A percentile compares a stretch with the other conserved stretches of the same genome.
phyloP scores from a whole-genome alignment of 257 asterid genomes.

The Verbascum thapsus region DNA sequence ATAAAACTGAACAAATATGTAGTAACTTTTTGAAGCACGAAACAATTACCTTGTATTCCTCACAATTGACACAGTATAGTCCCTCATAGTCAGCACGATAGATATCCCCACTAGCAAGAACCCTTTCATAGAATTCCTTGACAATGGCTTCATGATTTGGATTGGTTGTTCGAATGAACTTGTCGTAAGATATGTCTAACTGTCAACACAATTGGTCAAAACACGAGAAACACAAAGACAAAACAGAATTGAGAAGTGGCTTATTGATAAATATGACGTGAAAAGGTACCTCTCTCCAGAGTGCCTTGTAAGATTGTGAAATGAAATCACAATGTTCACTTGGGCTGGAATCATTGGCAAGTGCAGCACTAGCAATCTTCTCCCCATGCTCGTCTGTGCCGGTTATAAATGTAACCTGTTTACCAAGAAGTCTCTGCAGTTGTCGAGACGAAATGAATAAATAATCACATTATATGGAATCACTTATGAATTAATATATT shows the following conservation, averaged over 20 bases:
- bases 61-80: constrained; percentile 90
- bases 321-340: constrained; percentile 76
- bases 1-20: background rate
- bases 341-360: constrained; percentile 71
- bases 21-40: constrained; percentile 22
- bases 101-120: constrained; percentile 83
- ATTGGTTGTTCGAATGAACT: constrained; percentile 89
- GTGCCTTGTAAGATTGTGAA: constrained; percentile 73
- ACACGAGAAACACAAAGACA: constrained; percentile 24
- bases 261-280: background rate
- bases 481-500: background rate
- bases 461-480: constrained; percentile 19
- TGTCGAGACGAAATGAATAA: constrained; percentile 16
- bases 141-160: constrained; percentile 75
- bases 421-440: constrained; percentile 79
- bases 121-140: constrained; percentile 83
- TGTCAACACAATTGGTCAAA: constrained; percentile 42
- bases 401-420: constrained; percentile 79
- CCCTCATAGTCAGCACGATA: constrained; percentile 96
- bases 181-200: constrained; percentile 86
- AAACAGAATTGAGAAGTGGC: background rate
- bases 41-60: constrained; percentile 85
- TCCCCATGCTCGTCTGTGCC: constrained; percentile 99
- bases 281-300: constrained; percentile 74
- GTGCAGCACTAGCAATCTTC: constrained; percentile 89